Conservation (phyloP, 1,139 yeast species). For the Petasospora rhodanensis region DNA sequence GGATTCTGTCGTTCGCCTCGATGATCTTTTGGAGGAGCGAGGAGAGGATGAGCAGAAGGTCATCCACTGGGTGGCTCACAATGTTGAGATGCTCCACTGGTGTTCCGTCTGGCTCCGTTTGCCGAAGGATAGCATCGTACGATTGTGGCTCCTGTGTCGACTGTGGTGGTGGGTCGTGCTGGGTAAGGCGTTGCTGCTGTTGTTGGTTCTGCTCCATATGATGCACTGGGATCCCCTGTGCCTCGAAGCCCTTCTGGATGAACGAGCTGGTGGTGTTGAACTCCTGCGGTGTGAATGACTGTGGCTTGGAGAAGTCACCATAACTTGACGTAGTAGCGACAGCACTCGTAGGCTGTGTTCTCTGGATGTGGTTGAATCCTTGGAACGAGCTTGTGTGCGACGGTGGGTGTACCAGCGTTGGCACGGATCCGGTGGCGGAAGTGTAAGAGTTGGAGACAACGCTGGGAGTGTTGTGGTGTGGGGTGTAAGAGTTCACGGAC, state of each 20-base stretch:
- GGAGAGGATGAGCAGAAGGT: conserved; percentile 77
- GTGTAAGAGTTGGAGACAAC: conserved; percentile 39
- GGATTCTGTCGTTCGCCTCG: conserved; percentile 85
- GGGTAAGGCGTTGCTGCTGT: conserved; percentile 3
- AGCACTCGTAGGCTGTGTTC: conserved; percentile 36
- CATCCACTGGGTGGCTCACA: conserved; percentile 78
- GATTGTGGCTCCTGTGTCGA: conserved; percentile 10
- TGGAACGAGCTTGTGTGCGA: conserved; percentile 15
- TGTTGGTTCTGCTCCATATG: conserved; percentile 5
- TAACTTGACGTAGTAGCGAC: conserved; percentile 43
- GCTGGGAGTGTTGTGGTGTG: conserved; percentile 52
- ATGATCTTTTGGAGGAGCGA: conserved; percentile 81
- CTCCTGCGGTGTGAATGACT: conserved; percentile 3
- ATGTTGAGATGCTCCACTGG: conserved; percentile 62
- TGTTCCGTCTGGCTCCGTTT: conserved; percentile 5
- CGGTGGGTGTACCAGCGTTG: conserved; percentile 16
- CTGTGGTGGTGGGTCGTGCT: conserved; percentile 8
- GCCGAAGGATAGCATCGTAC: conserved; percentile 7
- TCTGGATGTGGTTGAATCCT: conserved; percentile 8
- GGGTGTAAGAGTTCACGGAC: conserved; percentile 25
- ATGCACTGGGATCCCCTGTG: too few species aligned
- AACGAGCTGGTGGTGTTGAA: too few species aligned
- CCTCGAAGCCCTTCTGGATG: too few species aligned
- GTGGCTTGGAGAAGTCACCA: conserved; percentile 22
- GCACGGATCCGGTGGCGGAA: conserved; percentile 28